These are phyloP conservation scores for Cercophora samala DNA, from an alignment of 495 filamentous ascomycete species.

Conservation along the genomic window DNA sequence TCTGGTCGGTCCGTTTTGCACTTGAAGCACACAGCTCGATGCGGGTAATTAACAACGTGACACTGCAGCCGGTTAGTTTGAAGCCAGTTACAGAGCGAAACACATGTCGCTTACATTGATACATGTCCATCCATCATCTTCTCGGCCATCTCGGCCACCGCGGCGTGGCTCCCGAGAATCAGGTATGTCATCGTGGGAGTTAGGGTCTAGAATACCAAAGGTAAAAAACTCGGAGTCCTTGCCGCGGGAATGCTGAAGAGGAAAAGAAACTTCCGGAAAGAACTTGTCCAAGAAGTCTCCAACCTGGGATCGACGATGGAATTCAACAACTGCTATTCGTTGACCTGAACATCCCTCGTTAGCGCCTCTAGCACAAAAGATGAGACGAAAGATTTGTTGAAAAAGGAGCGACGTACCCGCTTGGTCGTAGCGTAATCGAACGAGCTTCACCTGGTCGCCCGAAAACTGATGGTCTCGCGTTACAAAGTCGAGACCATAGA, in stretches of 20 bases:
- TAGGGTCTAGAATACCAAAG: slow-evolving; percentile 59
- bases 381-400: neutral
- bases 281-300: slow-evolving; percentile 63
- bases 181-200: slow-evolving; percentile 56
- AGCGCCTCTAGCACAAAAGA: neutral
- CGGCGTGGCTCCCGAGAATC: slow-evolving; percentile 38
- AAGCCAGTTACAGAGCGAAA: neutral
- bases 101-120: slow-evolving; percentile 48
- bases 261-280: slow-evolving; percentile 57
- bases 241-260: slow-evolving; percentile 32
- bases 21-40: slow-evolving; percentile 66
- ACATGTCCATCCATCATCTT: slow-evolving; percentile 76
- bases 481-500: slow-evolving; percentile 34
- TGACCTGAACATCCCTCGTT: slow-evolving; percentile 24
- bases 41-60: slow-evolving; percentile 65
- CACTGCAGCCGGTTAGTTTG: slow-evolving; percentile 50
- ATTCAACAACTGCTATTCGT: slow-evolving; percentile 38
- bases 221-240: slow-evolving; percentile 47
- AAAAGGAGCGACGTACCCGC: slow-evolving; percentile 25
- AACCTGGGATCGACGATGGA: slow-evolving; percentile 48
- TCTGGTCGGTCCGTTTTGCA: slow-evolving; percentile 66
- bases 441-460: slow-evolving; percentile 30
- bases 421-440: slow-evolving; percentile 26
- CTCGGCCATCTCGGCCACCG: slow-evolving; percentile 27
- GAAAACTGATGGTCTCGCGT: slow-evolving; percentile 29